These are phyloP conservation scores for Brachypodium distachyon DNA, from an alignment of 202 grass and related monocot species.

Conservation along the genomic window DNA sequence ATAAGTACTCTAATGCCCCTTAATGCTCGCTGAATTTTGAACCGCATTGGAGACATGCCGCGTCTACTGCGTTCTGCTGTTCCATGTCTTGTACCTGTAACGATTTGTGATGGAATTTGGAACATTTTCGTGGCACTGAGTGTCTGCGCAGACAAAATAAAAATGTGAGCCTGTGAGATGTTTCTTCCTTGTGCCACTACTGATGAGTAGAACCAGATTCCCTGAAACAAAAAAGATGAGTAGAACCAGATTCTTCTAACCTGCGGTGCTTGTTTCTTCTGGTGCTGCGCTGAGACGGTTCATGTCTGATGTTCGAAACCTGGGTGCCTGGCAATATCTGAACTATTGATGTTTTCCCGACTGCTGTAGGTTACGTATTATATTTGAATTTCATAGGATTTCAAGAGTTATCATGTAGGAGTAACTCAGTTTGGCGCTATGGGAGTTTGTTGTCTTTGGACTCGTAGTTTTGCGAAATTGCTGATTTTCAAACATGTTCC, in stretches of 20 bases:
- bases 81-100: neutral
- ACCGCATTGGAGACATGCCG: neutral
- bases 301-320: neutral
- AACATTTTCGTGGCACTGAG: neutral
- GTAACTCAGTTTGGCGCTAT: neutral
- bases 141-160: neutral
- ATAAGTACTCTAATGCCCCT: neutral
- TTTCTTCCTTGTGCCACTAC: neutral
- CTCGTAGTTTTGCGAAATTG: neutral
- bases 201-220: neutral
- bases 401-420: neutral
- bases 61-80: neutral
- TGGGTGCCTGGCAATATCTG: neutral
- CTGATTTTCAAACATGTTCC: neutral
- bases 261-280: neutral
- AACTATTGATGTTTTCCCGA: neutral
- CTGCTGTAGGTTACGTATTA: neutral
- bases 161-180: neutral
- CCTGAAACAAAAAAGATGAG: neutral
- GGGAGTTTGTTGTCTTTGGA: no score
- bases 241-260: neutral
- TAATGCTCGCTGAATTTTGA: slow-evolving; percentile 7
- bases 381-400: neutral
- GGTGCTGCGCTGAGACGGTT: neutral
- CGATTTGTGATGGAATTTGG: neutral